Percentiles rank a stretch among this genome's conserved stretches.
These are phyloP conservation scores for Saccharomyces uvarum DNA, from an alignment of 1,139 yeast genomes.

Conservation along the genomic window DNA sequence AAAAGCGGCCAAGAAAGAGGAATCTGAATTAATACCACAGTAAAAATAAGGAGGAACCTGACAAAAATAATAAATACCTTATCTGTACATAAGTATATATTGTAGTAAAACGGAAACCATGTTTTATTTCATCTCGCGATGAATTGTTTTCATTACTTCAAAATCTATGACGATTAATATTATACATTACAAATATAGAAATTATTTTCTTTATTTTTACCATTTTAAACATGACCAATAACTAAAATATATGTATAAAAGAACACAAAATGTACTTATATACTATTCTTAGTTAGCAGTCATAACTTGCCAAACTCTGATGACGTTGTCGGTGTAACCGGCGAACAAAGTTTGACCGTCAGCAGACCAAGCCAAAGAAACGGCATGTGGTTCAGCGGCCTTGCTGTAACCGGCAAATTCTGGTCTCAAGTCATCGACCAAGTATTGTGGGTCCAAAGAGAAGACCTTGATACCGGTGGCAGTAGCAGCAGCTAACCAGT, in stretches of 20 bases:
- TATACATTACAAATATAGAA: background rate
- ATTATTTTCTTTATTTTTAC: background rate
- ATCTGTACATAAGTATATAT: background rate
- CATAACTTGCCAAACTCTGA: conserved; percentile 99
- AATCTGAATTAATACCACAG: background rate
- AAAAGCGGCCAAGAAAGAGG: conserved; percentile 11
- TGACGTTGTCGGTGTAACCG: conserved; percentile 98
- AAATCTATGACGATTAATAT: conserved; percentile 1
- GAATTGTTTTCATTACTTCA: background rate
- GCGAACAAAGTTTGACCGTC: conserved; percentile 99
- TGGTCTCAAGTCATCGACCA: conserved; percentile 98
- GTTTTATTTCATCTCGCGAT: background rate
- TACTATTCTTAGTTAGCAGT: conserved; percentile 52
- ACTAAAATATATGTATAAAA: conserved; percentile 9
- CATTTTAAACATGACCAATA: conserved; percentile 6
- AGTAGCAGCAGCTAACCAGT: conserved; percentile 99
- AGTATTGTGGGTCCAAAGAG: conserved; percentile 92
- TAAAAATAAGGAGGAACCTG: background rate
- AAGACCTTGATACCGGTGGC: conserved; percentile 95
- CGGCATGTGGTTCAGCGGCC: conserved; percentile 97
- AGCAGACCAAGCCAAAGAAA: conserved; percentile 98
- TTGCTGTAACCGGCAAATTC: conserved; percentile 85
- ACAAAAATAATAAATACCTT: background rate
- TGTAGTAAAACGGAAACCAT: background rate
- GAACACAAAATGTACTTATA: conserved; percentile 5